Percentiles rank a stretch among this genome's conserved stretches.
phyloP scores from a whole-genome alignment of 495 filamentous ascomycete genomes.

The Lindgomyces ingoldianus region DNA sequence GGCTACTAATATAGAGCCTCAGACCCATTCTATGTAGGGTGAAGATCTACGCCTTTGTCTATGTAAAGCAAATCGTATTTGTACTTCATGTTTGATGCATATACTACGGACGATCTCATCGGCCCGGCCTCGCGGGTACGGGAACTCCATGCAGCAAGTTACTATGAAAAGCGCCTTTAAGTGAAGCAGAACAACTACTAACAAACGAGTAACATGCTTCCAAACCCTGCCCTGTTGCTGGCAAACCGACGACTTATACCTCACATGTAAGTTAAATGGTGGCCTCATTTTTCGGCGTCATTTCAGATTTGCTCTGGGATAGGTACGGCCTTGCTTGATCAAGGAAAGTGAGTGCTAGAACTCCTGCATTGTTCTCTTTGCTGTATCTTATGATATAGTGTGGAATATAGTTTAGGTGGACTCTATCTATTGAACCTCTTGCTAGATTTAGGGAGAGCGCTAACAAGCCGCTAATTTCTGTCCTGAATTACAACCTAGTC shows the following conservation, averaged over 20 bases:
- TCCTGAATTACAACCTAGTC: too few relatives aligned
- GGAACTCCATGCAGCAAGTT: too few relatives aligned
- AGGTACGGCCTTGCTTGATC: constrained; percentile 72
- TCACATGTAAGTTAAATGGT: constrained; percentile 83
- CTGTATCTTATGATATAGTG: too few relatives aligned
- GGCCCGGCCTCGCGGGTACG: not conserved
- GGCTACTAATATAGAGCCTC: constrained; percentile 87
- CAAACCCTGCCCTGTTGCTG: constrained; percentile 69
- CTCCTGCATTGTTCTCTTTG: not conserved
- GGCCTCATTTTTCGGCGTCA: constrained; percentile 94
- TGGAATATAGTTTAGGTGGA: too few relatives aligned
- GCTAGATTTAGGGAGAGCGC: too few relatives aligned
- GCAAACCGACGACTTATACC: constrained; percentile 82
- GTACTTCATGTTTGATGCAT: constrained; percentile 66
- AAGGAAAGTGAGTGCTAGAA: constrained; percentile 38
- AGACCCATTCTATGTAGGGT: constrained; percentile 77
- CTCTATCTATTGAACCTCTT: too few relatives aligned
- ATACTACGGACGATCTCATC: not conserved
- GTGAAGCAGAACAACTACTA: too few relatives aligned
- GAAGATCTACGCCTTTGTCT: constrained; percentile 52
- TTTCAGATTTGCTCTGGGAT: constrained; percentile 68
- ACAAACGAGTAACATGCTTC: constrained; percentile 68
- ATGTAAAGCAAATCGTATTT: constrained; percentile 42
- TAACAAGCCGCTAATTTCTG: too few relatives aligned
- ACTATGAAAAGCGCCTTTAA: too few relatives aligned